Evolutionary conservation across 2,329 filamentous ascomycete species (phyloP).

Genomic region (Ophiostoma ulmi): DNA sequence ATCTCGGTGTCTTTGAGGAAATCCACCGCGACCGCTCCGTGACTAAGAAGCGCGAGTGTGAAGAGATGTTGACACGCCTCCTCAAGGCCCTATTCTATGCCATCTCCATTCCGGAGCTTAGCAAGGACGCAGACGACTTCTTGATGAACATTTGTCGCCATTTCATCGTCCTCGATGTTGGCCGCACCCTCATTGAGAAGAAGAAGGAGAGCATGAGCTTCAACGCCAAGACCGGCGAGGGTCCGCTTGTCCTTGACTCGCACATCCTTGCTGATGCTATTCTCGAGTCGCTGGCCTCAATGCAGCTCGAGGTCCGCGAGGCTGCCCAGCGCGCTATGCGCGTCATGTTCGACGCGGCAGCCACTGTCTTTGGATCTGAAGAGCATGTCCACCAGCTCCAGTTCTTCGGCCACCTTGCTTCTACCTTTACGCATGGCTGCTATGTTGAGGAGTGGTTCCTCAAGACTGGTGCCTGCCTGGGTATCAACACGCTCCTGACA

Average conservation of each 20-base stretch:
- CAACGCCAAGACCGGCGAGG: slow-evolving; percentile 79
- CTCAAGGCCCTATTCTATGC: slow-evolving; percentile 86
- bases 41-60: slow-evolving; percentile 79
- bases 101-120: slow-evolving; percentile 73
- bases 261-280: slow-evolving; percentile 82
- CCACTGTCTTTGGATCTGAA: slow-evolving; percentile 71
- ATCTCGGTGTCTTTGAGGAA: slow-evolving; percentile 64
- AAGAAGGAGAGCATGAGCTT: slow-evolving; percentile 77
- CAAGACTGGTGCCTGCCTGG: slow-evolving; percentile 85
- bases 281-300: slow-evolving; percentile 82
- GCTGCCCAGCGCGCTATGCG: slow-evolving; percentile 74
- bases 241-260: slow-evolving; percentile 80
- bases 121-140: slow-evolving; percentile 68
- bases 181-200: slow-evolving; percentile 71
- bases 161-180: slow-evolving; percentile 85
- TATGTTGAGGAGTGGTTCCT: slow-evolving; percentile 99
- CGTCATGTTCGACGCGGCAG: slow-evolving; percentile 70
- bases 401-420: slow-evolving; percentile 79
- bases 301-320: slow-evolving; percentile 72
- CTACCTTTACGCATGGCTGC: slow-evolving; percentile 86
- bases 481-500: slow-evolving; percentile 82
- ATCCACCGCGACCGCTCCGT: slow-evolving; percentile 79
- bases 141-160: slow-evolving; percentile 79
- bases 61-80: slow-evolving; percentile 74
- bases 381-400: slow-evolving; percentile 68